These are phyloP conservation scores for Nannizziopsis barbatae DNA, from an alignment of 2,329 filamentous ascomycete genomes.

Conservation along the genomic window DNA sequence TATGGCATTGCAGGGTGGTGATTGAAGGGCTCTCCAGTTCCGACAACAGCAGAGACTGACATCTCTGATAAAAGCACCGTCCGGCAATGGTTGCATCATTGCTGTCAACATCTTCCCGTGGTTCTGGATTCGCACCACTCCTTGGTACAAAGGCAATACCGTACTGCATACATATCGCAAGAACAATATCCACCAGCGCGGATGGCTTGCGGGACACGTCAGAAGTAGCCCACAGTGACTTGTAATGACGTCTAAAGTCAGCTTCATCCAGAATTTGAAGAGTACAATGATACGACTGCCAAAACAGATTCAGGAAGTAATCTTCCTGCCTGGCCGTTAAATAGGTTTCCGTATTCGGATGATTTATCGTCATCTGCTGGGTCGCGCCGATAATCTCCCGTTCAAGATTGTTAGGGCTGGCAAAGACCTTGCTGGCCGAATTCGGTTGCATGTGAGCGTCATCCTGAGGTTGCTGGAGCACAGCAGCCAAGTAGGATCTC, in stretches of 20 bases:
- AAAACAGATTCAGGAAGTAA: slow-evolving; percentile 39
- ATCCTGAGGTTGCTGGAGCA: slow-evolving; percentile 26
- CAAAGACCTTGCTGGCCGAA: too few species aligned
- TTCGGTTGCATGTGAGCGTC: slow-evolving; percentile 25
- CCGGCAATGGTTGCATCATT: slow-evolving; percentile 36
- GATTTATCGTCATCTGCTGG: too few species aligned
- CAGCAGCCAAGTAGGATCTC: slow-evolving; percentile 27
- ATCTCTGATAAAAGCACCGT: slow-evolving; percentile 39
- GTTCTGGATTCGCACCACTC: not conserved
- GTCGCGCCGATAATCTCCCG: too few species aligned
- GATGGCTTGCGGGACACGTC: slow-evolving; percentile 32
- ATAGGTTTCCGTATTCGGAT: too few species aligned
- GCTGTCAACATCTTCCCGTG: slow-evolving; percentile 15
- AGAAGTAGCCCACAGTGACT: slow-evolving; percentile 30
- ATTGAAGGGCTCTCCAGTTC: slow-evolving; percentile 41
- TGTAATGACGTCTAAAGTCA: slow-evolving; percentile 37
- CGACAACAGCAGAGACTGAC: slow-evolving; percentile 34
- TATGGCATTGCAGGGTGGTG: slow-evolving; percentile 40
- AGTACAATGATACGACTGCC: slow-evolving; percentile 36
- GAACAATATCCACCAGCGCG: slow-evolving; percentile 42
- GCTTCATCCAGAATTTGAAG: slow-evolving; percentile 36
- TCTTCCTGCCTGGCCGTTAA: slow-evolving; percentile 37
- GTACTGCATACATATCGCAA: slow-evolving; percentile 44
- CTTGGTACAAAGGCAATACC: slow-evolving; percentile 23
- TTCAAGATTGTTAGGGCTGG: too few species aligned